Evolutionary conservation across 2,329 filamentous ascomycete species (phyloP).

Genomic region (Penicillium hesseltinei): DNA sequence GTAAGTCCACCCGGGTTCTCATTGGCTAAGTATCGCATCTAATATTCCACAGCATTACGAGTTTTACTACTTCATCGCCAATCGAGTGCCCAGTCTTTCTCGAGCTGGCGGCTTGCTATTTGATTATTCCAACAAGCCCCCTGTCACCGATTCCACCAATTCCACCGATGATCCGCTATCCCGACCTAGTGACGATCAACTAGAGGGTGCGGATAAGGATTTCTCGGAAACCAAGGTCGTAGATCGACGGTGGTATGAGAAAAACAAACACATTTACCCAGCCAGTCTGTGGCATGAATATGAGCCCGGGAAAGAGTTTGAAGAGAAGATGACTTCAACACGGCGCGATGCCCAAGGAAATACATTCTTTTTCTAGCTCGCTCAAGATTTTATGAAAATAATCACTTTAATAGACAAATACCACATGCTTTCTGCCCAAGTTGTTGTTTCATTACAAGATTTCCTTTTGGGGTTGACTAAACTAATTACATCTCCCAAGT

Average conservation of each 20-base stretch:
- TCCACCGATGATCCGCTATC: slow-evolving; percentile 42
- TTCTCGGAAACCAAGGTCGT: slow-evolving; percentile 86
- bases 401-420: slow-evolving; percentile 14
- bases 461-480: neutral
- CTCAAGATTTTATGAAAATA: slow-evolving; percentile 7
- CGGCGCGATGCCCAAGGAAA: slow-evolving; percentile 86
- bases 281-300: slow-evolving; percentile 96
- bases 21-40: neutral
- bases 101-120: slow-evolving; percentile 78
- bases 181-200: slow-evolving; percentile 52
- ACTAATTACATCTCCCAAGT: neutral
- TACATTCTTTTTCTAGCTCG: slow-evolving; percentile 73
- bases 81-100: slow-evolving; percentile 61
- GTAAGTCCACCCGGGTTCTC: slow-evolving; percentile 54
- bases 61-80: slow-evolving; percentile 95
- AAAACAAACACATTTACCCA: slow-evolving; percentile 97
- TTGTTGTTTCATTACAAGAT: neutral
- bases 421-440: slow-evolving; percentile 1
- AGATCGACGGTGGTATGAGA: slow-evolving; percentile 93
- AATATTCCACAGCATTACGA: slow-evolving; percentile 74
- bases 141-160: slow-evolving; percentile 31
- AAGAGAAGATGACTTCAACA: slow-evolving; percentile 62
- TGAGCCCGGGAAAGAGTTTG: slow-evolving; percentile 78
- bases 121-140: slow-evolving; percentile 60
- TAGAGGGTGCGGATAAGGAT: slow-evolving; percentile 77